Percentiles rank a stretch among this genome's conserved stretches.
Conservation (phyloP, 768 basidiomycete genomes). For the Pulveroboletus frians region DNA sequence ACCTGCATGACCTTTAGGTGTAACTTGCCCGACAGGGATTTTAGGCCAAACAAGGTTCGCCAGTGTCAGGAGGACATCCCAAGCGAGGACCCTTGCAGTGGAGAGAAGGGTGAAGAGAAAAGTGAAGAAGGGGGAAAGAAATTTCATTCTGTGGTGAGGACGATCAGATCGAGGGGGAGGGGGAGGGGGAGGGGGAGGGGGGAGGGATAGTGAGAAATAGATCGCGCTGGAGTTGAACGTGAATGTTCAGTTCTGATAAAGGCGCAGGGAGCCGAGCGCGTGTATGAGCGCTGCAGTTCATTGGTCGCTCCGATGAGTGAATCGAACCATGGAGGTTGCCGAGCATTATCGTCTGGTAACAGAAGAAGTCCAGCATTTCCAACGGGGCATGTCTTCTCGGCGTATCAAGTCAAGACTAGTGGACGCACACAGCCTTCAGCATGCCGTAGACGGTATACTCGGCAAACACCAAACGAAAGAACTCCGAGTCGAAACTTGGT, state of each 20-base stretch:
- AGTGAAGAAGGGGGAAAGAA: slow-evolving; percentile 2
- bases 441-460: background rate
- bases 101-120: slow-evolving; percentile 4
- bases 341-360: background rate
- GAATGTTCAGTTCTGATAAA: slow-evolving; percentile 4
- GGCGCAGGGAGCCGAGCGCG: background rate
- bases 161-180: slow-evolving; percentile 32
- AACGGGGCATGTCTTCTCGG: background rate
- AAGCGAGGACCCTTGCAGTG: background rate
- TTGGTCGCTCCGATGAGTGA: background rate
- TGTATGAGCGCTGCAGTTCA: background rate
- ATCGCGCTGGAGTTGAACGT: background rate
- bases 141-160: slow-evolving; percentile 5
- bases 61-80: slow-evolving; percentile 13
- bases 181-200: no score
- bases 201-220: background rate
- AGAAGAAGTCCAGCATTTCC: background rate
- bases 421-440: background rate
- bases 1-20: slow-evolving; percentile 48
- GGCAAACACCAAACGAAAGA: background rate
- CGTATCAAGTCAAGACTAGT: background rate
- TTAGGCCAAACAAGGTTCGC: slow-evolving; percentile 10
- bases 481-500: background rate
- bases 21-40: slow-evolving; percentile 47
- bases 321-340: background rate